These are phyloP conservation scores for Fremontodendron californicum DNA, from an alignment of 345 rosid genomes.

Conservation along the genomic window DNA sequence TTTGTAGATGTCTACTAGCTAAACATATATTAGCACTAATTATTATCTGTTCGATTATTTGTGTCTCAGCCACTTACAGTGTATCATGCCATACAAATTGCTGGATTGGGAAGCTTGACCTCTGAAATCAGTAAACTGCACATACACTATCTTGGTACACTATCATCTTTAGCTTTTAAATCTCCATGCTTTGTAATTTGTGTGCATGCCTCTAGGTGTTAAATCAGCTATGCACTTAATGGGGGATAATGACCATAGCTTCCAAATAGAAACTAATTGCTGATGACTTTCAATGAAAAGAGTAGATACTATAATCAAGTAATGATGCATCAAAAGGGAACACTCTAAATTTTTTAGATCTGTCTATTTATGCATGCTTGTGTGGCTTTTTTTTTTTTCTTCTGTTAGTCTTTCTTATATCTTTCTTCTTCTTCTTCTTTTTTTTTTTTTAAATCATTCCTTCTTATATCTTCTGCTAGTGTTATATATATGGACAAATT, in stretches of 20 bases:
- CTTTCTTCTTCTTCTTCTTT: no score
- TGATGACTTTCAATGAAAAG: not conserved
- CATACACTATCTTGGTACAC: slow-evolving; percentile 89
- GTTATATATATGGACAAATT: not conserved
- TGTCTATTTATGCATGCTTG: not conserved
- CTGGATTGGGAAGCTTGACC: slow-evolving; percentile 35
- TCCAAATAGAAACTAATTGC: not conserved
- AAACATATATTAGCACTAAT: not conserved
- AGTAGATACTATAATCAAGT: not conserved
- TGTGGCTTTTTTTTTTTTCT: not conserved
- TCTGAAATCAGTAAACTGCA: slow-evolving; percentile 37
- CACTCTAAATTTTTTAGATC: not conserved
- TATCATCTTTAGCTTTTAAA: slow-evolving; percentile 12
- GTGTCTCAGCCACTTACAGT: slow-evolving; percentile 73
- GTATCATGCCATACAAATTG: slow-evolving; percentile 58
- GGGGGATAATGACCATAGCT: not conserved
- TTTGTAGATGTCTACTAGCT: not conserved
- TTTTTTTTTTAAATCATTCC: not conserved
- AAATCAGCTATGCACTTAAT: not conserved
- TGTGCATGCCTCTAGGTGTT: not conserved
- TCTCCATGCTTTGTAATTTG: not conserved
- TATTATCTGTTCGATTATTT: not conserved
- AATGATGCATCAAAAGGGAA: not conserved
- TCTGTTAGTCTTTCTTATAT: not conserved
- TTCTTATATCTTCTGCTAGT: not conserved